Evolutionary conservation across 805 yeast genomes (phyloP).

Genomic region (Pichia heedii): DNA sequence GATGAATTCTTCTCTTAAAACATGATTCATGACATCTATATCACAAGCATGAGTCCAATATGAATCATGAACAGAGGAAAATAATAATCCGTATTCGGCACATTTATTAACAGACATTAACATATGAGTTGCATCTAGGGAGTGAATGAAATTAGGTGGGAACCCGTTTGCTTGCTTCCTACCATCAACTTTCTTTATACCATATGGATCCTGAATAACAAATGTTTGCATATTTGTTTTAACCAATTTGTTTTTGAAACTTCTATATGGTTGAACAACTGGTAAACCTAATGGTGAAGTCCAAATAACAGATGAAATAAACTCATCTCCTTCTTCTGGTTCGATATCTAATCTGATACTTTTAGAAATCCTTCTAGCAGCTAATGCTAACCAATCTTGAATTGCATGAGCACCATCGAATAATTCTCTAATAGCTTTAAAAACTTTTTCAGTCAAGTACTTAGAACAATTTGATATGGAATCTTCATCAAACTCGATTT

Average conservation of each 20-base stretch:
- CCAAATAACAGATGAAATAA: constrained; percentile 90
- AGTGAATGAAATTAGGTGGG: constrained; percentile 93
- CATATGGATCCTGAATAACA: constrained; percentile 81
- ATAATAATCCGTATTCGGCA: constrained; percentile 51
- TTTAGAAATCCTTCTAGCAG: constrained; percentile 73
- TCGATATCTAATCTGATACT: constrained; percentile 64
- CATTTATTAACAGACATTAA: constrained; percentile 77
- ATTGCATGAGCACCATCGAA: constrained; percentile 89
- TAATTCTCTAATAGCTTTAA: constrained; percentile 73
- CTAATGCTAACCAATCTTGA: constrained; percentile 92
- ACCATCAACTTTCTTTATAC: constrained; percentile 71
- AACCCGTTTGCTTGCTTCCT: constrained; percentile 88
- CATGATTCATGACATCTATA: constrained; percentile 59
- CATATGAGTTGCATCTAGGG: constrained; percentile 97
- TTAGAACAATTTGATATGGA: constrained; percentile 35
- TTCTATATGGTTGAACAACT: constrained; percentile 93
- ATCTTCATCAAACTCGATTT: constrained; percentile 36
- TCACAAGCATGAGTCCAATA: constrained; percentile 96
- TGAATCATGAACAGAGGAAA: constrained; percentile 96
- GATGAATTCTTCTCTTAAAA: constrained; percentile 73
- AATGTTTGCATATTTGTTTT: constrained; percentile 82
- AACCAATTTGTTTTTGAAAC: constrained; percentile 52
- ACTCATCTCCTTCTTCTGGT: constrained; percentile 46
- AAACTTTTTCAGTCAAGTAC: constrained; percentile 70
- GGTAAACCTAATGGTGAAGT: constrained; percentile 94